Base-by-base conservation (phyloP, 2,329 filamentous ascomycete genomes). In the Aureobasidium sp. region DNA sequence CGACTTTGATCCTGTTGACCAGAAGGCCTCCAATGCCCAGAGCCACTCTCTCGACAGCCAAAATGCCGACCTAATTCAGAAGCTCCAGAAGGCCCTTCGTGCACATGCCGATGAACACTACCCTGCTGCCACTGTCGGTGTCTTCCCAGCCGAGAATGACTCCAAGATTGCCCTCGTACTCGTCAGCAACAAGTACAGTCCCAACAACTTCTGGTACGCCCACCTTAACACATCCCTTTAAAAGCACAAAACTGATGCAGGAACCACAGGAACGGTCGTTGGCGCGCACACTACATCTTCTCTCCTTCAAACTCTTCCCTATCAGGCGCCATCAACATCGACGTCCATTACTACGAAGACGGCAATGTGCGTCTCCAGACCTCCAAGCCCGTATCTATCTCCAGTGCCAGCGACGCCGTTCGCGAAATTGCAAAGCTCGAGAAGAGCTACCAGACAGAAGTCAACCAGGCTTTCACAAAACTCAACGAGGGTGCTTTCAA, bases 331-430 rank as follows among this genome's bases (percentile, higher is more conserved):
- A 87, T 97, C 76, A 91, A 93, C 75, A 90, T 97, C 60, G 92
- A 97, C 69, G 93, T 99, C 57, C 94, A 99, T 81, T 99, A 99
- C 82, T 99, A 99, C 79, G 94, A 99, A 78, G 95, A 99, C 73
- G 94, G 94, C 65, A 99, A 99, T 73, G 94, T 99, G 63, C 88
- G 94, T 2, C 83, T 99, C 64, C 82, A 93, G 66, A 97, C 94
- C n/a, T 87, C 84, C 71, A 97, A 97, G 78, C 80, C 88, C 12
- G 74, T 93, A 13, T 81, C 81, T 0, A 74, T 83, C 3, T 84
- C 9, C 74, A 84, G 82, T 1, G 87, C 86, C 8, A 82, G 84
- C 0, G 88, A 87, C 39, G 84, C 97, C 51, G 81, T 88, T 66
- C 87, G 85, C 75, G 87, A 91, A 73, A 90, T 99, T 69, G 88